These are phyloP conservation scores for Schoenoplectus tabernaemontani DNA, from an alignment of 202 grass and related monocot genomes.

Conservation along the genomic window DNA sequence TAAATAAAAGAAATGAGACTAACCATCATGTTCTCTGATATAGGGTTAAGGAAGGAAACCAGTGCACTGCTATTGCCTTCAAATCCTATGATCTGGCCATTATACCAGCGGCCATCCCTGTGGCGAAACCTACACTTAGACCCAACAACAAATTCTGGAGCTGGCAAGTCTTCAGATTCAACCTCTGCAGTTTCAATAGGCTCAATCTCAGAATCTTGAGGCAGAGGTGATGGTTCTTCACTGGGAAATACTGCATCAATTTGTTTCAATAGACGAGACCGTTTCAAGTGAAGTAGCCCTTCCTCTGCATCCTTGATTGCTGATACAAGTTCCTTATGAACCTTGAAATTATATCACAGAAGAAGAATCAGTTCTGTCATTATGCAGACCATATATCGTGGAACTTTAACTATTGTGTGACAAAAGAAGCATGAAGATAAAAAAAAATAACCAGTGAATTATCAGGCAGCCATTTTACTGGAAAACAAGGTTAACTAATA, in stretches of 20 bases:
- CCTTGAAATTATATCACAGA: slow-evolving; percentile 41
- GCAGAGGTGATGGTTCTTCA: slow-evolving; percentile 19
- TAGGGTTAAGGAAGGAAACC: slow-evolving; percentile 85
- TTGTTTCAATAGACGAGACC: slow-evolving; percentile 57
- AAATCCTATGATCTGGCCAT: slow-evolving; percentile 65
- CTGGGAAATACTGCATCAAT: slow-evolving; percentile 56
- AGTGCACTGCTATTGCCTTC: slow-evolving; percentile 50
- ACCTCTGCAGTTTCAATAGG: slow-evolving; percentile 36
- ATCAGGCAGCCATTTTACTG: neutral
- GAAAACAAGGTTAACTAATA: neutral
- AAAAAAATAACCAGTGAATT: neutral
- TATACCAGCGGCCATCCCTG: slow-evolving; percentile 91
- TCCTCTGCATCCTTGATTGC: slow-evolving; percentile 89
- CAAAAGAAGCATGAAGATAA: neutral
- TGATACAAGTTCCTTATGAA: slow-evolving; percentile 70
- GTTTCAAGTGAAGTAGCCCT: slow-evolving; percentile 81
- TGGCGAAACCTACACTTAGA: slow-evolving; percentile 91
- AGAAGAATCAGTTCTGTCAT: neutral
- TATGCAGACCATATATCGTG: neutral
- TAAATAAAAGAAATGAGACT: slow-evolving; percentile 18
- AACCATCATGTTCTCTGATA: slow-evolving; percentile 82
- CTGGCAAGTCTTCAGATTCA: slow-evolving; percentile 43
- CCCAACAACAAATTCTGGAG: slow-evolving; percentile 45
- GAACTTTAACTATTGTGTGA: neutral
- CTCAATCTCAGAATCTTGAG: slow-evolving; percentile 32